Conservation (phyloP, 2,329 filamentous ascomycete genomes). For the Clarireedia homoeocarpa region DNA sequence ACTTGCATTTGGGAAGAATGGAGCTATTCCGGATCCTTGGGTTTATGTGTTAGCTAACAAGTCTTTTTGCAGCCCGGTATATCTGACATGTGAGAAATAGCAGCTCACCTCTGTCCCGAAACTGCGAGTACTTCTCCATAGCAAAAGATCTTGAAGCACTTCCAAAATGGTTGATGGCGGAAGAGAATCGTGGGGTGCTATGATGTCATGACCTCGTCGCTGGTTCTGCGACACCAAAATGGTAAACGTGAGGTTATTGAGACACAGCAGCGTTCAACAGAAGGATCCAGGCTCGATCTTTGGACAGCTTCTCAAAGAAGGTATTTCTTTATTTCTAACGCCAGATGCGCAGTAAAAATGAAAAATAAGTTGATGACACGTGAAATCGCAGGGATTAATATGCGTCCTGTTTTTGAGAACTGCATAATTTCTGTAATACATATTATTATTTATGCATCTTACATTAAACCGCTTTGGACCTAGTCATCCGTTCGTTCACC, state of each 20-base stretch:
- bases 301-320: no score
- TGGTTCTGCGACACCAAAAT: neutral
- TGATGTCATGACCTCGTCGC: slow-evolving; percentile 5
- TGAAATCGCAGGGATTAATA: neutral
- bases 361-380: neutral
- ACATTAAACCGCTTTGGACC: neutral
- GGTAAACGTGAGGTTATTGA: neutral
- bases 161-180: neutral
- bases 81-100: slow-evolving; percentile 1
- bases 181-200: neutral
- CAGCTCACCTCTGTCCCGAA: slow-evolving; percentile 60
- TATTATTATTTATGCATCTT: neutral
- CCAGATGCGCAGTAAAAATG: neutral
- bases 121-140: slow-evolving; percentile 74
- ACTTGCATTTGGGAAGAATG: slow-evolving; percentile 77
- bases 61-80: neutral
- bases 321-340: no score
- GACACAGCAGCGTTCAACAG: no score
- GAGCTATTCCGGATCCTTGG: slow-evolving; percentile 87
- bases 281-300: no score
- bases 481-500: slow-evolving; percentile 2
- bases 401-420: neutral
- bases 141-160: neutral
- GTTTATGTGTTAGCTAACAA: slow-evolving; percentile 19
- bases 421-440: neutral